These are phyloP conservation scores for Trichophyton benhamiae DNA, from an alignment of 2,329 filamentous ascomycete genomes.

Conservation along the genomic window DNA sequence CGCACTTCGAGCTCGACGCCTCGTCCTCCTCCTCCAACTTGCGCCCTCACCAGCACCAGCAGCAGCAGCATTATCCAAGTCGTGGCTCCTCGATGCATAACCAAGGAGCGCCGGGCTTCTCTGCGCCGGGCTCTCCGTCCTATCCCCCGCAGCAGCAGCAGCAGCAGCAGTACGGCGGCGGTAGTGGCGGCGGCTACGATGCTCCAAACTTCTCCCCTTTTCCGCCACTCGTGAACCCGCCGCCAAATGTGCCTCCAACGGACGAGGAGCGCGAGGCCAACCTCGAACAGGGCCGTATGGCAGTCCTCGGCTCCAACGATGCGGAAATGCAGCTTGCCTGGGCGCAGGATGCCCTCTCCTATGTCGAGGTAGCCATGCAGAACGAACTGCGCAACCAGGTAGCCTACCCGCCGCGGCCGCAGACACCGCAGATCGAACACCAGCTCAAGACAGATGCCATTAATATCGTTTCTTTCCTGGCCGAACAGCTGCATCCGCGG, in stretches of 20 bases:
- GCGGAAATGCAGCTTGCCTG: constrained; percentile 93
- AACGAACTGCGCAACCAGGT: constrained; percentile 56
- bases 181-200: constrained; percentile 23
- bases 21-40: constrained; percentile 27
- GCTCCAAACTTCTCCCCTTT: constrained; percentile 82
- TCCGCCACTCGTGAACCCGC: constrained; percentile 63
- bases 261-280: constrained; percentile 90
- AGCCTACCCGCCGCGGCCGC: constrained; percentile 49
- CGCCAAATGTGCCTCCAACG: constrained; percentile 80
- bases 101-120: constrained; percentile 14
- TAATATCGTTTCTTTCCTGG: constrained; percentile 81
- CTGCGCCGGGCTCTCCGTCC: neutral
- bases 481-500: constrained; percentile 83
- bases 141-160: neutral
- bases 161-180: neutral
- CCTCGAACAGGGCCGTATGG: constrained; percentile 67
- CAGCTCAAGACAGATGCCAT: constrained; percentile 77
- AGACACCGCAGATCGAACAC: constrained; percentile 78
- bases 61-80: constrained; percentile 22
- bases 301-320: constrained; percentile 85
- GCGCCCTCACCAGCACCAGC: constrained; percentile 22
- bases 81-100: constrained; percentile 25
- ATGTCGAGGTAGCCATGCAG: constrained; percentile 72
- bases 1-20: constrained; percentile 77
- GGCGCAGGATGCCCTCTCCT: constrained; percentile 84